Evolutionary conservation across 164 flowering plant species (phyloP).

Genomic region (Vitis cinerea): DNA sequence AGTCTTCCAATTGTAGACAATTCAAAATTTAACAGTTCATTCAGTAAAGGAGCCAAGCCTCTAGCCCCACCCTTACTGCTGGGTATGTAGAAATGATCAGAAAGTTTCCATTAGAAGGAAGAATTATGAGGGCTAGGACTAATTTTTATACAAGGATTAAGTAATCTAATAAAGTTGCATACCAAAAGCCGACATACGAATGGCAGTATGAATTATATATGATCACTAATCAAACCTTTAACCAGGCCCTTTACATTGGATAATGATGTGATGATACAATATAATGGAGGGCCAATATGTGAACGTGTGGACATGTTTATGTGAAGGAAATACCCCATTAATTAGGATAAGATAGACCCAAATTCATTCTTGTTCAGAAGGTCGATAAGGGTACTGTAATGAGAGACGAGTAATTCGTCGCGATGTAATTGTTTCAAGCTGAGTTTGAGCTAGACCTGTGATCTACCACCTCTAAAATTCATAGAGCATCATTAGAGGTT

Average conservation of each 20-base stretch:
- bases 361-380: background rate
- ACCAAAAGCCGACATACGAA: too few relatives aligned
- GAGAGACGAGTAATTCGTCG: too few relatives aligned
- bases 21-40: too few relatives aligned
- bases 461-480: constrained; percentile 12
- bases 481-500: constrained; percentile 19
- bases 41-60: too few relatives aligned
- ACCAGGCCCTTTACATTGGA: constrained; percentile 1
- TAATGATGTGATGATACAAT: constrained; percentile 3
- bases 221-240: constrained; percentile 7
- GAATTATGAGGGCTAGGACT: too few relatives aligned
- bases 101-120: too few relatives aligned
- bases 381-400: background rate
- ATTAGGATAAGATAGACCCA: background rate
- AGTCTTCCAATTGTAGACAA: too few relatives aligned
- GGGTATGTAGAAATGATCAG: too few relatives aligned
- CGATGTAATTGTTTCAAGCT: background rate
- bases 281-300: background rate
- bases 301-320: background rate
- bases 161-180: too few relatives aligned
- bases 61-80: too few relatives aligned
- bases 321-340: background rate
- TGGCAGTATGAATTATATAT: too few relatives aligned
- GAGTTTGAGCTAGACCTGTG: constrained; percentile 5
- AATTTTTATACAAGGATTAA: too few relatives aligned